These are phyloP conservation scores for Neolecta irregularis DNA, from an alignment of 1,139 yeast genomes.

Conservation along the genomic window DNA sequence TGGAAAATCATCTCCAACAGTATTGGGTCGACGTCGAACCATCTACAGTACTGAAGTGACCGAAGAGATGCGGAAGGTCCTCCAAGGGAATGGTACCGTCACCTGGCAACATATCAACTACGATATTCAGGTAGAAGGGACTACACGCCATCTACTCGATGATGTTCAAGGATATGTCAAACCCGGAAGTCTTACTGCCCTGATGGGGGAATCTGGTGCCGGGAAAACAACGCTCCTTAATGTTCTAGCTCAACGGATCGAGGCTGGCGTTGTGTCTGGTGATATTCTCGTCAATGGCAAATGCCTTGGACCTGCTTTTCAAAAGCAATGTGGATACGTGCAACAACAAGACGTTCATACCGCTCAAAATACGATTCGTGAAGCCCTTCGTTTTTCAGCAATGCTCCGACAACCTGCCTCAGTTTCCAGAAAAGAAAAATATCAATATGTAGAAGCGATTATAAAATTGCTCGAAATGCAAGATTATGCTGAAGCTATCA, in stretches of 20 bases:
- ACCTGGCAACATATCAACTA: conserved; percentile 33
- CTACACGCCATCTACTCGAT: conserved; percentile 34
- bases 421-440: conserved; percentile 43
- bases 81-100: conserved; percentile 30
- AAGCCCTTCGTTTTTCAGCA: conserved; percentile 59
- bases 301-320: conserved; percentile 53
- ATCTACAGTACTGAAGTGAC: not conserved
- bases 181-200: conserved; percentile 61
- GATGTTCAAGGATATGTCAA: conserved; percentile 53
- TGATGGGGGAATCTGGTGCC: conserved; percentile 84
- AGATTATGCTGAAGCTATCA: conserved; percentile 62
- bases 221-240: conserved; percentile 70
- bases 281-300: conserved; percentile 58
- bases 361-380: conserved; percentile 60
- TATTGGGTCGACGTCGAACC: conserved; percentile 2
- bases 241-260: conserved; percentile 62
- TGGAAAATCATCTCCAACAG: conserved; percentile 1
- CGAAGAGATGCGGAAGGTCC: not conserved
- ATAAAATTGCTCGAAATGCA: conserved; percentile 57
- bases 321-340: conserved; percentile 68
- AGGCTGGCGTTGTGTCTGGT: conserved; percentile 65
- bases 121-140: conserved; percentile 29
- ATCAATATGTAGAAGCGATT: conserved; percentile 55
- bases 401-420: conserved; percentile 50
- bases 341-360: conserved; percentile 72